Conservation (phyloP, 2,329 filamentous ascomycete species). For the Coniella vitis region DNA sequence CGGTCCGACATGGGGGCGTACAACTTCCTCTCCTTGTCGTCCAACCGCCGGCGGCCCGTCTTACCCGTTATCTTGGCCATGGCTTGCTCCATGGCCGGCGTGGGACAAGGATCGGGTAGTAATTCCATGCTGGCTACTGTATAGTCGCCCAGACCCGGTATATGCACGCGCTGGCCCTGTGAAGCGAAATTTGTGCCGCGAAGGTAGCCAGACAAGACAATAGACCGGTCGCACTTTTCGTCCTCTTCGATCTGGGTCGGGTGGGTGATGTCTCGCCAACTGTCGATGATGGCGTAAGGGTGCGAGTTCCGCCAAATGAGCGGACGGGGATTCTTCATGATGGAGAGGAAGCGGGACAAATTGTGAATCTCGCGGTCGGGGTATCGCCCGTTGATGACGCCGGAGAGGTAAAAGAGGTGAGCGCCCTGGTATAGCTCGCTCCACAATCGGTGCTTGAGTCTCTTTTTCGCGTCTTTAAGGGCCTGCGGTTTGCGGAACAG, state of each 20-base stretch:
- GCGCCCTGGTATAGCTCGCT: conserved; percentile 94
- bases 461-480: conserved; percentile 89
- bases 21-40: conserved; percentile 93
- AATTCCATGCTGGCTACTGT: conserved; percentile 77
- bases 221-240: conserved; percentile 79
- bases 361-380: conserved; percentile 96
- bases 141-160: conserved; percentile 87
- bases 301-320: conserved; percentile 94
- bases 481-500: conserved; percentile 91
- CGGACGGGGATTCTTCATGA: conserved; percentile 99
- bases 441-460: conserved; percentile 93
- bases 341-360: conserved; percentile 85
- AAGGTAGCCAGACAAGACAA: conserved; percentile 89
- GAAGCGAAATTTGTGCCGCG: conserved; percentile 91
- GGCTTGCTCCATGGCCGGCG: conserved; percentile 82
- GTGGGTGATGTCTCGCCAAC: conserved; percentile 90
- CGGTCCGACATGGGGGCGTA: conserved; percentile 99
- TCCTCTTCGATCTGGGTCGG: conserved; percentile 87
- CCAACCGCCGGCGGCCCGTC: conserved; percentile 69
- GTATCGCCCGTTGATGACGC: conserved; percentile 93
- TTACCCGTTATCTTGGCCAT: conserved; percentile 80
- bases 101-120: conserved; percentile 90
- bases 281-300: conserved; percentile 88
- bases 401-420: conserved; percentile 93
- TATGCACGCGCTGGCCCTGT: conserved; percentile 77